Conservation (phyloP, 805 yeast genomes). For the Saccharomycopsis capsularis region DNA sequence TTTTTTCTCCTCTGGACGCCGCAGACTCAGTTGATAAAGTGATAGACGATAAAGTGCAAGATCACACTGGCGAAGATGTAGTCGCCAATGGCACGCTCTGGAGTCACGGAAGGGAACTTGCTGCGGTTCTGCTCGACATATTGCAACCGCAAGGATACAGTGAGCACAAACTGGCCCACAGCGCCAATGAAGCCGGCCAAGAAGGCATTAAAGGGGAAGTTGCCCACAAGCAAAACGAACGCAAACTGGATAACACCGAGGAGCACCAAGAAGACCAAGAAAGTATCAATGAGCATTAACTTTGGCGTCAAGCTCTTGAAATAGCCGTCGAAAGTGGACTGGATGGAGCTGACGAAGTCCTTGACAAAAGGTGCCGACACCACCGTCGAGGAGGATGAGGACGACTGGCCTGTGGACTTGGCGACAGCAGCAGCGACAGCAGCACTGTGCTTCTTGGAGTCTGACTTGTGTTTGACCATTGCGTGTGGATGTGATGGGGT, state of each 20-base stretch:
- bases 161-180: conserved; percentile 91
- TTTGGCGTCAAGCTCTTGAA: conserved; percentile 15
- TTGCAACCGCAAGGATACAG: conserved; percentile 78
- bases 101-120: conserved; percentile 38
- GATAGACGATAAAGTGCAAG: conserved; percentile 81
- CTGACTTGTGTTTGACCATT: background rate
- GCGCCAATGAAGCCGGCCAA: conserved; percentile 87
- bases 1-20: no score
- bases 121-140: conserved; percentile 34
- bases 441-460: background rate
- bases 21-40: conserved; percentile 69
- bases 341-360: conserved; percentile 13
- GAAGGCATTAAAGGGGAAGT: conserved; percentile 95
- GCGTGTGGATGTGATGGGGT: background rate
- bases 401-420: background rate
- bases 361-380: background rate
- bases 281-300: conserved; percentile 66
- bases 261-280: conserved; percentile 64
- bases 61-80: conserved; percentile 80
- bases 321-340: conserved; percentile 15
- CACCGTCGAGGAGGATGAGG: background rate
- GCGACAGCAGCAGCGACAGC: background rate
- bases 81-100: conserved; percentile 71
- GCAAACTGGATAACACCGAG: conserved; percentile 74
- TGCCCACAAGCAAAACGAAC: conserved; percentile 72